A percentile compares a stretch with the other conserved stretches of the same genome.
phyloP scores from a whole-genome alignment of 192 early-diverging fungal genomes.

The Chytriomyces confervae region DNA sequence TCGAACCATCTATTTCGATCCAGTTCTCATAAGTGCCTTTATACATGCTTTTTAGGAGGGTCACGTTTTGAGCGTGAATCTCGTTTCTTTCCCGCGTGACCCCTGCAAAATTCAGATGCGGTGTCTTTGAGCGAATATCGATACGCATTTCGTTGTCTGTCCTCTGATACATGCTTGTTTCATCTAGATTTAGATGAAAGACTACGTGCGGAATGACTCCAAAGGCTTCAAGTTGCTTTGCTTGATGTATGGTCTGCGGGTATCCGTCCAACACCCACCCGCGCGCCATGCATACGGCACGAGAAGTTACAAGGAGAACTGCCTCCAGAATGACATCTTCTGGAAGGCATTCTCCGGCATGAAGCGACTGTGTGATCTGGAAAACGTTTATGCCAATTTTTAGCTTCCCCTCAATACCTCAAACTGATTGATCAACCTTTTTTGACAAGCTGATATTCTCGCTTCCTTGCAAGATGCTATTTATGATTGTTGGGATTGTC shows the following conservation, averaged over 20 bases:
- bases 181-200: conserved; percentile 44
- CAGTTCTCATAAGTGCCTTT: conserved; percentile 47
- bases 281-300: conserved; percentile 44
- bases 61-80: conserved; percentile 26
- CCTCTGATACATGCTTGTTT: conserved; percentile 31
- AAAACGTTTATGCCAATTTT: not conserved
- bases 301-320: conserved; percentile 46
- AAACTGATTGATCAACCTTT: conserved; percentile 3
- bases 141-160: conserved; percentile 23
- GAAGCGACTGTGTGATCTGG: conserved; percentile 41
- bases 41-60: conserved; percentile 38
- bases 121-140: conserved; percentile 17
- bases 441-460: conserved; percentile 39
- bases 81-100: conserved; percentile 33
- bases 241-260: conserved; percentile 52
- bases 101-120: conserved; percentile 36
- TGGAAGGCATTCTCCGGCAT: conserved; percentile 39
- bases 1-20: conserved; percentile 39
- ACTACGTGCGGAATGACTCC: conserved; percentile 55
- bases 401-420: not conserved
- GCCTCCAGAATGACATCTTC: conserved; percentile 48
- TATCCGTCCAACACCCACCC: conserved; percentile 67
- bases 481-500: conserved; percentile 42
- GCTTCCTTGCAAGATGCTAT: conserved; percentile 48
- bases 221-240: conserved; percentile 46